phyloP scores from a whole-genome alignment of 1,139 yeast genomes.

The Pichia sp. region DNA sequence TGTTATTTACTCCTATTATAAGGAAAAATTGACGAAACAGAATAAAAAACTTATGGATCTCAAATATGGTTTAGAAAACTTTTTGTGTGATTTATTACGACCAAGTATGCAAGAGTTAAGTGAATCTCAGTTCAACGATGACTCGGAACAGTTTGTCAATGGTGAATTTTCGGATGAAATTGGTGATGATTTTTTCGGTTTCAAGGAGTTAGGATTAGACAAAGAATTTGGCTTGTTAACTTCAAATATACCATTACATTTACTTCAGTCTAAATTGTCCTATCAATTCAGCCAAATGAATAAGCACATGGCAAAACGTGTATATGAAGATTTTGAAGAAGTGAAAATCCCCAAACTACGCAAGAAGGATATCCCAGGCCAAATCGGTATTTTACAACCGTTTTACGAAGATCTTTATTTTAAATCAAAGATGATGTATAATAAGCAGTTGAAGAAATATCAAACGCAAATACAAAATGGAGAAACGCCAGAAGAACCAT shows the following conservation, averaged over 20 bases:
- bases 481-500: constrained; percentile 12
- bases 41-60: constrained; percentile 64
- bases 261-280: constrained; percentile 72
- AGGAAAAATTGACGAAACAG: constrained; percentile 68
- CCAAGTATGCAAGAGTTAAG: constrained; percentile 73
- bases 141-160: constrained; percentile 86
- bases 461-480: constrained; percentile 18
- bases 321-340: constrained; percentile 58
- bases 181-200: constrained; percentile 97
- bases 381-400: constrained; percentile 55
- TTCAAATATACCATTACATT: constrained; percentile 81
- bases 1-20: constrained; percentile 65
- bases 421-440: constrained; percentile 40
- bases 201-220: constrained; percentile 87
- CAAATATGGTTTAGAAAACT: constrained; percentile 59
- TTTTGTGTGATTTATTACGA: constrained; percentile 72
- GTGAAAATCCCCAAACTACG: constrained; percentile 42
- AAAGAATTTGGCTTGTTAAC: constrained; percentile 86
- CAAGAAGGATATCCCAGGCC: constrained; percentile 46
- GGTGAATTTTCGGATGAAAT: constrained; percentile 92
- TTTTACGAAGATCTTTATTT: constrained; percentile 48
- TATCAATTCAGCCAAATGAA: constrained; percentile 41
- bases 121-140: constrained; percentile 78
- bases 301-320: constrained; percentile 43
- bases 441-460: constrained; percentile 49